Conservation (phyloP, 1,284 basidiomycete genomes). For the Prillingera fragicola region DNA sequence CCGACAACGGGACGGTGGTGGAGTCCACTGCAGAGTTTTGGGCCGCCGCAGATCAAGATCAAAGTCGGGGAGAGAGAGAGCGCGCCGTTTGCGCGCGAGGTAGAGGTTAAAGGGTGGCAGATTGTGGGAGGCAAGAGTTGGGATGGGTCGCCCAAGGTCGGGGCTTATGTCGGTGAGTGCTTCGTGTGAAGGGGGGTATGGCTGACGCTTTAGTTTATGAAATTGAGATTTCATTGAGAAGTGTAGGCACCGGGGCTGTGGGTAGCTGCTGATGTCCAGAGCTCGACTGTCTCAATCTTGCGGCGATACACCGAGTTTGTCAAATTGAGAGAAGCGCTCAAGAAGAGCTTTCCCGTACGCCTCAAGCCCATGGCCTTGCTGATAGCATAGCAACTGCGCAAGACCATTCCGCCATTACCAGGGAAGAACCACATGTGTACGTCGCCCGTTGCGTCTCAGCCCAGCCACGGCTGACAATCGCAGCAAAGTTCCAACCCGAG, state of each 20-base stretch:
- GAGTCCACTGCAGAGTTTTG: no score
- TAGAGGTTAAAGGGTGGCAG: slow-evolving; percentile 37
- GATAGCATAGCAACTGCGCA: slow-evolving; percentile 22
- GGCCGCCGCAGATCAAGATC: background rate
- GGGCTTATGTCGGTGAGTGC: slow-evolving; percentile 43
- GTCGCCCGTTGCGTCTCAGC: slow-evolving; percentile 5
- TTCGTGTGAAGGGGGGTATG: background rate
- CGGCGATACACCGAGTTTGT: slow-evolving; percentile 43
- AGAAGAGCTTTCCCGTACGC: slow-evolving; percentile 26
- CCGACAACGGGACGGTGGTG: no score
- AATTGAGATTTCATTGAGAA: slow-evolving; percentile 32
- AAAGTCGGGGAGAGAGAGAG: background rate
- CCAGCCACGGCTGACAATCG: background rate
- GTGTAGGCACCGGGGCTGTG: slow-evolving; percentile 12
- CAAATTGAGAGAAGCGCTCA: slow-evolving; percentile 25
- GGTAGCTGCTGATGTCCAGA: slow-evolving; percentile 10
- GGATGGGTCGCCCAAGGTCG: slow-evolving; percentile 31
- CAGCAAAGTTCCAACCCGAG: slow-evolving; percentile 39
- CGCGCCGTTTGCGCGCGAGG: slow-evolving; percentile 30
- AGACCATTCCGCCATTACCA: slow-evolving; percentile 36
- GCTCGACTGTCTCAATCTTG: slow-evolving; percentile 30
- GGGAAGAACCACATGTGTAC: slow-evolving; percentile 44
- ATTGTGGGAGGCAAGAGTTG: slow-evolving; percentile 38
- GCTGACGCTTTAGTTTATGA: slow-evolving; percentile 36
- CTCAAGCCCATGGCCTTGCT: background rate